Base-by-base conservation (phyloP, 140 eudicot genomes). In the Senecio squalidus region DNA sequence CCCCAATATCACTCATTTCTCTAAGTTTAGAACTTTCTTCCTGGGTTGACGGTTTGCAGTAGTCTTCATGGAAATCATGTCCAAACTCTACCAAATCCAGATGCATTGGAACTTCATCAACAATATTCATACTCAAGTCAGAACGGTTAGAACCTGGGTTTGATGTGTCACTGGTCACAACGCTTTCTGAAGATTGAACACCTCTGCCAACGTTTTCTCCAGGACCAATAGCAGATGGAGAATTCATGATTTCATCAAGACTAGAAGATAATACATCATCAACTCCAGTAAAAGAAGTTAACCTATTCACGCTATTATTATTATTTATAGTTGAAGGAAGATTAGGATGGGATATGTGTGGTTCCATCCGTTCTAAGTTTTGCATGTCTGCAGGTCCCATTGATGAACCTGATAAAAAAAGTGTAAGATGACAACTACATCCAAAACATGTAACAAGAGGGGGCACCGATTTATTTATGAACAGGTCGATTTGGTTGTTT, bases 91-190 rank as follows among this genome's bases (percentile, higher is more conserved):
- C 60, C 67, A 58, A 51, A 59, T 56, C 81, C 74, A 70, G 75
- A 77, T 78, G 76, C 74, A 67, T 67, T 18, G 67, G 66, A 60
- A 69, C 81, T 44, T 75, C 82, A 28, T 79, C 83, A 52, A 70
- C 70, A 44, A 66, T 48, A 60, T 82, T 85, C 88, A 79, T 86
- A 69, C 85, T 77, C 60, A 56, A 58, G 62, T 78, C 80, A 49
- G 85, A 82, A 65, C 82, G 84, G 69, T 82, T 81, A 45, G 84
- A 71, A 46, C 84, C 77, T 14, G 77, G 55, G 73, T 79, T 85
- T 11, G 95, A 85, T 40, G 55, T 66, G 56, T 77, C 88, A 59
- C 84, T 77, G 36, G 74, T 59, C 48, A 66, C 79, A 33, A 44
- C 58, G 77, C 84, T 79, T 55, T 68, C 66, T 20, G 80, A 67